Conservation (phyloP, 2,329 filamentous ascomycete species). For the Aspergillus latus region DNA sequence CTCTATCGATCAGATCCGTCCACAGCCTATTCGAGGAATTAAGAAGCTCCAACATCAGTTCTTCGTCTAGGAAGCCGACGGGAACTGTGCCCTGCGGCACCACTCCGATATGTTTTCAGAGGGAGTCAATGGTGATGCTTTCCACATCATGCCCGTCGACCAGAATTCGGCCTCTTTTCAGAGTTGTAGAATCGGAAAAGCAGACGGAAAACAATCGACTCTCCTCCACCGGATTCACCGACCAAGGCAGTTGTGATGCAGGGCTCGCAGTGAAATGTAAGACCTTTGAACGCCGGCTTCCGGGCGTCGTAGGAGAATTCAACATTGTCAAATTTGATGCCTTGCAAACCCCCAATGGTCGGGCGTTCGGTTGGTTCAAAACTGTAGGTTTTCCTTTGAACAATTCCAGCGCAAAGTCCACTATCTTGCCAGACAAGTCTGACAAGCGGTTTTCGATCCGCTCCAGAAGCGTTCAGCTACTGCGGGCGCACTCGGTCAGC, state of each 20-base stretch:
- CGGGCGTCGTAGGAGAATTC: conserved; percentile 87
- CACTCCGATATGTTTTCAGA: conserved; percentile 86
- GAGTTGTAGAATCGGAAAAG: conserved; percentile 97
- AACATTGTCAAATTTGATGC: conserved; percentile 84
- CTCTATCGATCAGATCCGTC: background rate
- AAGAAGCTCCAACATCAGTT: conserved; percentile 3
- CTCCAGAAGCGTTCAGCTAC: too few relatives aligned
- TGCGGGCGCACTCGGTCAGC: too few relatives aligned
- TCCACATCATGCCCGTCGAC: conserved; percentile 83
- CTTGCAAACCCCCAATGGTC: conserved; percentile 66
- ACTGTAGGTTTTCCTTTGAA: conserved; percentile 97
- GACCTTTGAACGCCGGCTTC: conserved; percentile 77
- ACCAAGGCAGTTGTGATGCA: conserved; percentile 95
- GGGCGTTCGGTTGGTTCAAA: conserved; percentile 68
- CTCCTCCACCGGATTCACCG: conserved; percentile 93
- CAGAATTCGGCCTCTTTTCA: conserved; percentile 72
- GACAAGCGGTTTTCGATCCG: too few relatives aligned
- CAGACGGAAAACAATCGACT: conserved; percentile 92
- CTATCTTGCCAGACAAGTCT: too few relatives aligned
- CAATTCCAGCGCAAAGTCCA: conserved; percentile 62
- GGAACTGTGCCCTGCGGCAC: conserved; percentile 95
- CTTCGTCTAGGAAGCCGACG: background rate
- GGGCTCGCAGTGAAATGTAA: conserved; percentile 81
- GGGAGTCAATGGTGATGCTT: conserved; percentile 87
- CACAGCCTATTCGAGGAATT: conserved; percentile 4